These are phyloP conservation scores for Panaeolus cyanescens DNA, from an alignment of 768 basidiomycete species.

Conservation along the genomic window DNA sequence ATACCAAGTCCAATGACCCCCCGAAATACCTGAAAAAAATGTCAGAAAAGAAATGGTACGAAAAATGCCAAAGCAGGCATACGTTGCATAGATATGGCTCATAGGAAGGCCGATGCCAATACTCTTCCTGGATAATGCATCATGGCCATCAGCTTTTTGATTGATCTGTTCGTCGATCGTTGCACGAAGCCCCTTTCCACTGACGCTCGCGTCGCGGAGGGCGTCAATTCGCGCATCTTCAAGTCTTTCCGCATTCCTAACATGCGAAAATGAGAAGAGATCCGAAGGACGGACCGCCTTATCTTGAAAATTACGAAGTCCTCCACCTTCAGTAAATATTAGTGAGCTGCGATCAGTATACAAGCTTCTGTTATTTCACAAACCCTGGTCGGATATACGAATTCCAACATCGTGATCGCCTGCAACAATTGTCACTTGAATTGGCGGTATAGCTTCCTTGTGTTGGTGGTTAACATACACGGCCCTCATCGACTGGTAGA, in stretches of 20 bases:
- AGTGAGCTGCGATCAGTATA: constrained; percentile 11
- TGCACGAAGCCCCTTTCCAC: constrained; percentile 65
- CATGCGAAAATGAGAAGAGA: constrained; percentile 88
- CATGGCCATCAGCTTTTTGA: constrained; percentile 32
- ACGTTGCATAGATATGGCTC: constrained; percentile 89
- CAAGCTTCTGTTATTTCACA: background rate
- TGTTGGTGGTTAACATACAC: constrained; percentile 54
- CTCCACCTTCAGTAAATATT: constrained; percentile 57
- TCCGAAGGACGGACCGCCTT: constrained; percentile 66
- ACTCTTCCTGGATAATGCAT: constrained; percentile 24
- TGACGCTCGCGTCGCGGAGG: constrained; percentile 61
- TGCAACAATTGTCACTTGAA: constrained; percentile 75
- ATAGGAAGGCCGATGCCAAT: constrained; percentile 87
- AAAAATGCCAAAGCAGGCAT: constrained; percentile 20
- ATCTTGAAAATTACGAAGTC: constrained; percentile 52
- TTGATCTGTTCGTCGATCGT: constrained; percentile 81
- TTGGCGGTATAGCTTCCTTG: constrained; percentile 51
- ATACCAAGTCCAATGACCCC: constrained; percentile 76
- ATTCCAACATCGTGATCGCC: constrained; percentile 75
- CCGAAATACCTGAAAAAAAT: constrained; percentile 70
- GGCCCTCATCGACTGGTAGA: constrained; percentile 67
- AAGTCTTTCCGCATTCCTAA: constrained; percentile 73
- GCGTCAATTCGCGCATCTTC: constrained; percentile 68
- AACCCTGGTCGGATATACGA: constrained; percentile 91
- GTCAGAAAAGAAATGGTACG: background rate